Base-by-base conservation (phyloP, 345 rosid species). In the Brassica carinata region DNA sequence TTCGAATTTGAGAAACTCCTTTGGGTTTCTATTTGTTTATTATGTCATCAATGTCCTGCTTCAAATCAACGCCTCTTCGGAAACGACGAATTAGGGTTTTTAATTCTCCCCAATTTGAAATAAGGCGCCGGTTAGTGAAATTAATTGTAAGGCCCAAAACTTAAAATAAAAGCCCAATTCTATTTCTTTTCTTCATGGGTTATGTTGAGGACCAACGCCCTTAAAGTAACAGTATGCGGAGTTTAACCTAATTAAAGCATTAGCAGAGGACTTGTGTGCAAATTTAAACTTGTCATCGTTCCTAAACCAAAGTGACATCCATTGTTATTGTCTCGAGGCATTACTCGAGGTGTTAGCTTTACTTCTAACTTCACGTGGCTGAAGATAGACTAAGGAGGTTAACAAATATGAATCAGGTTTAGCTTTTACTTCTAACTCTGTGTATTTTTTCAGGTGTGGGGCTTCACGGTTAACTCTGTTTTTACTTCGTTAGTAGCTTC, bases 351-450 rank as follows among this genome's bases (percentile, higher is more conserved):
- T n/a, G n/a, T n/a, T n/a, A n/a, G n/a, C n/a, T n/a, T n/a, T n/a
- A n/a, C n/a, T n/a, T n/a, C n/a, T n/a, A n/a, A n/a, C n/a, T n/a
- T 81, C 94, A 91, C 9, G 38, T 87, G 64, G 97, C 97, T 73
- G 98, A 92, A 85, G 97, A 92, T 87, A 89, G 90, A 78, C 84
- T 94, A 73, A 90, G 90, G 26, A 65, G 84, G 72, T 76, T 94
- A 10, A 84, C 90, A 15, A 83, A 85, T 79, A 82, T 79, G 77
- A 23, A 85, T 67, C 89, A 68, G 90, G 94, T 86, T 63, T 75
- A 64, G 8, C n/a, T 29, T 38, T 38, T 8, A 64, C n/a, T n/a
- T n/a, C 63, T 69, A 29, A 19, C 48, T 65, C 51, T 63, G 5
- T 8, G n/a, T n/a, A n/a, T 34, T 29, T 13, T 43, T 5, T 26